Base-by-base conservation (phyloP, 257 asterid genomes). In the Eustoma russellianum region DNA sequence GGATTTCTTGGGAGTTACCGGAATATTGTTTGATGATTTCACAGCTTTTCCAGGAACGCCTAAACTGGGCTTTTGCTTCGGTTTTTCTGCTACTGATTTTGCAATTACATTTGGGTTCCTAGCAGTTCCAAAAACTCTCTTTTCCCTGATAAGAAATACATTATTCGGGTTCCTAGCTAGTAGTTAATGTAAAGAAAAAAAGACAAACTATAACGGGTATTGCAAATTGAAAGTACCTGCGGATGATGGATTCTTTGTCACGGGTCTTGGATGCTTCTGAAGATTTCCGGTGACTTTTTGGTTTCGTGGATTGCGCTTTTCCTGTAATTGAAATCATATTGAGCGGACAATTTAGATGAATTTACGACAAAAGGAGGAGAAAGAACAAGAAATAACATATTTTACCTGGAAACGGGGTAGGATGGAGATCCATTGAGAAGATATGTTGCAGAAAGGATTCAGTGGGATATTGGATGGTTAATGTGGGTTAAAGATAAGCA, bases 321-420 rank as follows among this genome's bases (percentile, higher is more conserved):
- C 75, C 91, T 77, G 85, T 61, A 24, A 60, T 5, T 33, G 17
- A 46, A 45, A 7, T 33, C 50, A 17, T 12, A 9, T 19, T 11
- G n/a, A 47, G 38, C 34, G 8, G 12, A 33, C 13, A 55, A 47
- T 15, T 44, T 40, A 0, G 28, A 35, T 5, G 13, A 6, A 61
- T 5, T 2, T 0, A 28, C 1, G 1, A 24, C n/a, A 2, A 45
- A 17, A 19, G 33, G 52, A 14, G 2, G 8, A 43, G 13, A 24
- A 14, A 2, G 35, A 34, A 44, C 5, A 16, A 2, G 3, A 44
- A 18, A 46, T 38, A 38, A 0, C 2, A 38, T 11, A 38, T 14
- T 10, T 12, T 45, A 70, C 93, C 85, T 66, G 84, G 83, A 72
- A 67, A 76, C 6, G 85, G 83, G n/a, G 83, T 81, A 41, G 49